Conservation (phyloP, 805 yeast species). For the Cyberlindnera petersonii region DNA sequence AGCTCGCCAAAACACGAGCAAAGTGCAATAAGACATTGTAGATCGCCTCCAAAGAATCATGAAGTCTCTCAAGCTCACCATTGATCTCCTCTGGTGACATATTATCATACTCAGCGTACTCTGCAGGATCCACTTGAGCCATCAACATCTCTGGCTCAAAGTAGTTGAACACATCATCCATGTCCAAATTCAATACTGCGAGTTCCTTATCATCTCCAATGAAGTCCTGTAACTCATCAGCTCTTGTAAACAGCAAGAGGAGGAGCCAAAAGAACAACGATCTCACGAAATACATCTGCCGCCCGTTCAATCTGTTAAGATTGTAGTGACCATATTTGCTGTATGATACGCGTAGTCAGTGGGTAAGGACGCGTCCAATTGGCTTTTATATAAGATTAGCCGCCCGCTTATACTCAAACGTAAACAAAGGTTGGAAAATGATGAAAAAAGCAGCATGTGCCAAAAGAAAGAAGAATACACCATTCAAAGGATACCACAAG, state of each 20-base stretch:
- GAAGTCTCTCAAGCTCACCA: conserved; percentile 11
- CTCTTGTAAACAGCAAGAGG: not conserved
- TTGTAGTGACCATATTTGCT: not conserved
- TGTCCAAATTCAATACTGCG: conserved; percentile 12
- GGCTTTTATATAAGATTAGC: conserved; percentile 11
- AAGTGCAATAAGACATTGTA: conserved; percentile 15
- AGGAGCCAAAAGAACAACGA: conserved; percentile 1
- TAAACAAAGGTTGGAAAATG: conserved; percentile 5
- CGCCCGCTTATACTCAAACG: conserved; percentile 14
- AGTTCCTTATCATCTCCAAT: conserved; percentile 15
- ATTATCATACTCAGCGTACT: conserved; percentile 6
- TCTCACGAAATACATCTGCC: conserved; percentile 7
- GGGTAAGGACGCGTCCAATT: not conserved
- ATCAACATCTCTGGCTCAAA: conserved; percentile 16
- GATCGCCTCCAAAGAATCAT: conserved; percentile 13
- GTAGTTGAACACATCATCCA: conserved; percentile 15
- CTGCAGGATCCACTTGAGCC: conserved; percentile 10
- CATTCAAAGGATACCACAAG: too few species aligned
- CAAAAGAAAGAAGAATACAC: too few species aligned
- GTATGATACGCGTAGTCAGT: not conserved
- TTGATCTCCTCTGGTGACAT: conserved; percentile 15
- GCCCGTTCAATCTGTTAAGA: not conserved
- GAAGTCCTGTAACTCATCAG: conserved; percentile 11
- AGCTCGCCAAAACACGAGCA: conserved; percentile 15
- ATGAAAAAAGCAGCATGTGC: too few species aligned